Conservation (phyloP, 495 filamentous ascomycete genomes). For the Podospora fimiseda region DNA sequence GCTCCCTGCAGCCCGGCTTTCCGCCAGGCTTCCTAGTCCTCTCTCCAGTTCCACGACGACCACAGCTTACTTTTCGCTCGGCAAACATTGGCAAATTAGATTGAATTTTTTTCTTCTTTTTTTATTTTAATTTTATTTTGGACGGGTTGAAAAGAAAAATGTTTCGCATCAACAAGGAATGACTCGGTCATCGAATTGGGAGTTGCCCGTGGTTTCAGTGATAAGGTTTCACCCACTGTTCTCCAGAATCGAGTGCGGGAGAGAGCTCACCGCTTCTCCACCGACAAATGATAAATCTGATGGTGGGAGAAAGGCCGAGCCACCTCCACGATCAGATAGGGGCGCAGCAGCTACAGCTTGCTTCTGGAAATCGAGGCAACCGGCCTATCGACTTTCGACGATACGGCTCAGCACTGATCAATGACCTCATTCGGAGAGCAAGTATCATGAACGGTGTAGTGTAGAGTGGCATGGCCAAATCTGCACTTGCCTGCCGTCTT, state of each 20-base stretch:
- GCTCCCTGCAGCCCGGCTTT: background rate
- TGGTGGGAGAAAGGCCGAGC: background rate
- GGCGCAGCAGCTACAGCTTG: background rate
- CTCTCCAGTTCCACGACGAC: no score
- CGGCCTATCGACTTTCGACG: background rate
- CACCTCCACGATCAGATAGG: slow-evolving; percentile 2
- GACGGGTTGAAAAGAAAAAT: no score
- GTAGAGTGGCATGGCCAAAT: background rate
- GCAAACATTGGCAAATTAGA: background rate
- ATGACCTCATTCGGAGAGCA: slow-evolving; percentile 1
- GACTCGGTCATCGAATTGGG: background rate
- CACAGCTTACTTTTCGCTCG: no score
- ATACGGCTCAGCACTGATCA: background rate
- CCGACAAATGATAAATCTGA: background rate
- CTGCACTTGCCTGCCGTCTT: background rate
- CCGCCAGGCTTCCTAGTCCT: background rate
- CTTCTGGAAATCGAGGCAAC: slow-evolving; percentile 3
- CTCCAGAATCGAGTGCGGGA: background rate
- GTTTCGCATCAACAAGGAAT: background rate
- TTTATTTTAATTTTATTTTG: no score
- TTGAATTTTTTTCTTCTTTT: no score
- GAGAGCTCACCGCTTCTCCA: slow-evolving; percentile 10
- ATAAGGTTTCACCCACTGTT: background rate
- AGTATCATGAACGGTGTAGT: no score
- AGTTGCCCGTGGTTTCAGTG: background rate